phyloP scores from a whole-genome alignment of 371 early-diverging fungal genomes.

The Mortierella sp. region DNA sequence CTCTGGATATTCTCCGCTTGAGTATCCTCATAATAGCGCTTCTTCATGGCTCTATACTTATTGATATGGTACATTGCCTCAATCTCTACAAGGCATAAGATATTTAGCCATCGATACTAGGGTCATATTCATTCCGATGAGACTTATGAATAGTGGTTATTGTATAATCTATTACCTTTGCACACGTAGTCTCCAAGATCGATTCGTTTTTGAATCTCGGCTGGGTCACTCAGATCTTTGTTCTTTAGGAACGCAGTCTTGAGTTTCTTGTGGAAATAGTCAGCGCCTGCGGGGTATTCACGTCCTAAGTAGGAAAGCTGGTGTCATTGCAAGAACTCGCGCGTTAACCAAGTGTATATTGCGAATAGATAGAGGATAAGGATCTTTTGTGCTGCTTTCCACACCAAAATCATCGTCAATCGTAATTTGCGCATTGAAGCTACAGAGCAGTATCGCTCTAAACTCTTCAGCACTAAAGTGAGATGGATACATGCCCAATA shows the following conservation, averaged over 20 bases:
- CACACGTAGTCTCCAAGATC: slow-evolving; percentile 73
- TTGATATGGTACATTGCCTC: slow-evolving; percentile 81
- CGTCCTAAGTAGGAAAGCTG: slow-evolving; percentile 71
- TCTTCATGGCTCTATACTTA: slow-evolving; percentile 77
- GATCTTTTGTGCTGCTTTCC: no score
- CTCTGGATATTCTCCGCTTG: slow-evolving; percentile 33
- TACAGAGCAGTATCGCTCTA: no score
- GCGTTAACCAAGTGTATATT: neutral
- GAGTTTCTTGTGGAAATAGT: slow-evolving; percentile 69
- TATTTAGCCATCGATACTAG: neutral
- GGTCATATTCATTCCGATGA: no score
- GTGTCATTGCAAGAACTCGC: neutral
- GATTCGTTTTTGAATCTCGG: slow-evolving; percentile 73
- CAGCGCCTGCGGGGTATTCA: slow-evolving; percentile 72
- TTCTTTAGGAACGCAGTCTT: slow-evolving; percentile 78
- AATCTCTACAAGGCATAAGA: slow-evolving; percentile 61
- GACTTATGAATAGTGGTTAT: neutral
- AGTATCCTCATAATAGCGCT: slow-evolving; percentile 62
- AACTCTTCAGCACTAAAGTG: no score
- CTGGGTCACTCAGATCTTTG: slow-evolving; percentile 62
- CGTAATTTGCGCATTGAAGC: no score
- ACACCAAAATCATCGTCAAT: no score
- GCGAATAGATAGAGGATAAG: no score
- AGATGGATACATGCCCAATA: no score
- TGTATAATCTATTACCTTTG: slow-evolving; percentile 61